A percentile compares a stretch with the other conserved stretches of the same genome.
These are phyloP conservation scores for Cercospora sesami DNA, from an alignment of 2,329 filamentous ascomycete genomes.

Conservation along the genomic window DNA sequence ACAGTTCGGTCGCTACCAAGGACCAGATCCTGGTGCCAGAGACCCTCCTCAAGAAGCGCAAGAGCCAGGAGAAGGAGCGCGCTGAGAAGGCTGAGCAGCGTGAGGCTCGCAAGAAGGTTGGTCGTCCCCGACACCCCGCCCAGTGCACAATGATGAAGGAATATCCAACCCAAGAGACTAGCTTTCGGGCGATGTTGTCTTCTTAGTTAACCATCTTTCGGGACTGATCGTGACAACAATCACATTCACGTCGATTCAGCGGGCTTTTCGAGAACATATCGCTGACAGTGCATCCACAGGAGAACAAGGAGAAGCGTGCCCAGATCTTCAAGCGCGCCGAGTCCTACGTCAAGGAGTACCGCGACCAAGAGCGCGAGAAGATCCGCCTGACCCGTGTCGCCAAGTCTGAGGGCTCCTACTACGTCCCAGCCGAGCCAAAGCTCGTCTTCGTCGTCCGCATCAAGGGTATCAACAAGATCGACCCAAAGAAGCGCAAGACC, in stretches of 20 bases:
- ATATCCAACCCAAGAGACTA: constrained; percentile 84
- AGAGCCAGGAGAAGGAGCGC: constrained; percentile 98
- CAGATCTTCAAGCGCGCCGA: constrained; percentile 99
- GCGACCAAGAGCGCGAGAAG: constrained; percentile 97
- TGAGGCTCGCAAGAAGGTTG: constrained; percentile 77
- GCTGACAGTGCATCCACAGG: constrained; percentile 57
- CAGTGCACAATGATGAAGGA: constrained; percentile 66
- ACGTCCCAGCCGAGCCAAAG: constrained; percentile 92
- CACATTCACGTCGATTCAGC: constrained; percentile 1
- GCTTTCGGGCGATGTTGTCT: constrained; percentile 91
- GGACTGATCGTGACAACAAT: constrained; percentile 72
- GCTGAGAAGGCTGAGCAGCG: constrained; percentile 67
- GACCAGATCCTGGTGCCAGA: constrained; percentile 97
- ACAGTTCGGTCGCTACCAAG: constrained; percentile 85
- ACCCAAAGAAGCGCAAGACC: constrained; percentile 99
- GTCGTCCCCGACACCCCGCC: constrained; percentile 44
- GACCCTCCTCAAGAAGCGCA: constrained; percentile 99
- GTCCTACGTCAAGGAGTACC: constrained; percentile 99
- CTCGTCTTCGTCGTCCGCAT: constrained; percentile 98
- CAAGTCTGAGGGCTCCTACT: constrained; percentile 90
- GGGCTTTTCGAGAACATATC: constrained; percentile 20
- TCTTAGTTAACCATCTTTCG: constrained; percentile 98
- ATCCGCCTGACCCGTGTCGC: constrained; percentile 85
- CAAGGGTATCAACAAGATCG: constrained; percentile 99
- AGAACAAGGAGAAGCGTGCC: constrained; percentile 97